Evolutionary conservation across 2,329 filamentous ascomycete genomes (phyloP), one percentile per base, ranked within the genome.

Genomic region (Tolypocladium ophioglossoides): DNA sequence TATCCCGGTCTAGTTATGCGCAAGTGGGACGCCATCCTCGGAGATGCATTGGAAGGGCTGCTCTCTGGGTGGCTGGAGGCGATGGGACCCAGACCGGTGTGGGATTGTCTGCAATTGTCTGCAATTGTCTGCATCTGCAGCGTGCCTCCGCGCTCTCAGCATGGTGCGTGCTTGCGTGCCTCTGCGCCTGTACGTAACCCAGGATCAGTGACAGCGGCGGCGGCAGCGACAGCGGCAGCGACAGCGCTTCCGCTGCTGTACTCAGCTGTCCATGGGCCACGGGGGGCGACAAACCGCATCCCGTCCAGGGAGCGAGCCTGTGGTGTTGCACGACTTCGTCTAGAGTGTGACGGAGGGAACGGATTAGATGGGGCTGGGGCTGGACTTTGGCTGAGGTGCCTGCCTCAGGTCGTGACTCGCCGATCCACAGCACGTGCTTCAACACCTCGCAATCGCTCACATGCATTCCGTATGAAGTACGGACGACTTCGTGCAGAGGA

Each of bases 1-100:
- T 38, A 48, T n/a, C 44, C 44, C 44, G 44, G 27, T 20, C 27
- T 47, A 32, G 27, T 48, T 44, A 38, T 35, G 52, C 38, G 47
- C 30, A 24, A 50, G 46, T 35, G 52, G 30, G 47, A 37, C 52
- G 40, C 48, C 49, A 47, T 51, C 32, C 49, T 51, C 44, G 16
- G 49, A 16, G 32, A 39, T 51, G 49, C 35, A 38, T 27, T 30
- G 10, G 11, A 22, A 38, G 35, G 14, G 34, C 49, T 38, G 34
- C 32, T 38, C 22, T 16, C 22, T 40, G 34, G 49, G 35, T 51
- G 49, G 49, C 49, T 51, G 49, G 24, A 39, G 35, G 49, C 35
- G n/a, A 27, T 27, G 22, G 35, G 49, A 51, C 49, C 40, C 52
- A 51, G 48, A 54, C 52, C 48, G 52, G 52, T 54, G 52, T 50